A percentile compares a stretch with the other conserved stretches of the same genome.
phyloP scores from a whole-genome alignment of 192 early-diverging fungal genomes.

The Linnemannia exigua region DNA sequence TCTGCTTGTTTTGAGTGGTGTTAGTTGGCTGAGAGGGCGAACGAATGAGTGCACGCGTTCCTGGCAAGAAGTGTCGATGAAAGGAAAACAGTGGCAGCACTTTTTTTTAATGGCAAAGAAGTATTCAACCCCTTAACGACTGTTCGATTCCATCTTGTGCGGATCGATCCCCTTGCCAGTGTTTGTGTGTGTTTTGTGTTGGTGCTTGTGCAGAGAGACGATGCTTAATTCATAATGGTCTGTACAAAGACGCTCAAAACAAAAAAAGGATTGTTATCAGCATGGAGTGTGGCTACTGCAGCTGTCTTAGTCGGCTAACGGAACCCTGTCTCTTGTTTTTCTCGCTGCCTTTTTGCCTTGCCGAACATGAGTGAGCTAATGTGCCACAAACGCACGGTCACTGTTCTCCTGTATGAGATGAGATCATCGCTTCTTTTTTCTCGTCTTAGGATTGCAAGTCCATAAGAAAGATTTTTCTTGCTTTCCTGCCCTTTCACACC shows the following conservation, averaged over 20 bases:
- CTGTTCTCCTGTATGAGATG: too few relatives aligned
- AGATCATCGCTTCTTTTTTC: constrained; percentile 16
- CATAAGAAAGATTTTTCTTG: constrained; percentile 1
- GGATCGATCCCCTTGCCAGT: background rate
- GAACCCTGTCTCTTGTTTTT: too few relatives aligned
- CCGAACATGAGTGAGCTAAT: too few relatives aligned
- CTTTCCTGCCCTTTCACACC: background rate
- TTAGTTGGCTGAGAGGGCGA: background rate
- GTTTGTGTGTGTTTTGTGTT: background rate
- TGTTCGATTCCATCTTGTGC: background rate
- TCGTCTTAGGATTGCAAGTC: background rate
- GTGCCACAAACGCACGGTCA: too few relatives aligned
- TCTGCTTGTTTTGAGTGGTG: background rate
- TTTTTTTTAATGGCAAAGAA: background rate
- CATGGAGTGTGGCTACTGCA: too few relatives aligned
- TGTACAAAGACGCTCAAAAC: too few relatives aligned
- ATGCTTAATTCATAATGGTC: too few relatives aligned
- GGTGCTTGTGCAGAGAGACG: too few relatives aligned
- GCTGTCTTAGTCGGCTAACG: too few relatives aligned
- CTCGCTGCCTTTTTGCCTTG: too few relatives aligned
- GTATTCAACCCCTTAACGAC: background rate
- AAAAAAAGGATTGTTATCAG: too few relatives aligned
- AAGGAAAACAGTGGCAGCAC: background rate
- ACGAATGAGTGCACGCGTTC: background rate
- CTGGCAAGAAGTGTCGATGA: background rate